Evolutionary conservation across 1,284 basidiomycete genomes (phyloP), one percentile per base, ranked within the genome.

Genomic region (Ganoderma boninense): DNA sequence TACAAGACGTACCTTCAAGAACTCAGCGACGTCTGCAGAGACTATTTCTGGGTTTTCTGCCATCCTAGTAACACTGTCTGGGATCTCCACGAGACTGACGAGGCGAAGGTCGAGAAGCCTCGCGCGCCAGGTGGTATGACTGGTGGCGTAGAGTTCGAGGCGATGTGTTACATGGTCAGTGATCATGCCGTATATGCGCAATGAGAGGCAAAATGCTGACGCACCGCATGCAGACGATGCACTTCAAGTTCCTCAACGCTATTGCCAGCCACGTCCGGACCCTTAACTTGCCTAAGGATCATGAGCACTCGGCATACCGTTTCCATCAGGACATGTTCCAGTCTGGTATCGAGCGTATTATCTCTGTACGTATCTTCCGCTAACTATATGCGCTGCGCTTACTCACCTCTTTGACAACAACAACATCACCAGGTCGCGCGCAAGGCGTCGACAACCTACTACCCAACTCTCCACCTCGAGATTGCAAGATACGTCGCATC

Each of bases 1-100:
- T 98, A 96, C 85, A 98, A 96, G 84, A 91, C 91, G 2, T 98
- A 97, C 82, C 84, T 99, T 16, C 90, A 92, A 75, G 97, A 99
- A 79, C 84, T 99, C 46, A 92, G 90, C 11, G 95, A 97, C 74
- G 86, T 97, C 2, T 97, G 97, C 78, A 84, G 96, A 23, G 97
- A 99, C 80, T 99, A 98, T 83, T 99, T 99, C 81, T 99, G 97
- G 96, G 94, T 99, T 67, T 99, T 99, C 83, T 99, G 97, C 79
- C 98, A 99, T 80, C 92, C 94, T 2, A 93, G 93, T 77, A 99
- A 99, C 78, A 90, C 91, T 0, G 91, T 97, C 60, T 98, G 97
- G 97, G 85, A 91, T 20, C 83, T 97, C 35, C 82, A 86, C 6
- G 92, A 96, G 75, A 91, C 95, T 0, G 94, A 98, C 77, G 92